Evolutionary conservation across 2,329 filamentous ascomycete species (phyloP).

Genomic region (Aspergillus sp.): DNA sequence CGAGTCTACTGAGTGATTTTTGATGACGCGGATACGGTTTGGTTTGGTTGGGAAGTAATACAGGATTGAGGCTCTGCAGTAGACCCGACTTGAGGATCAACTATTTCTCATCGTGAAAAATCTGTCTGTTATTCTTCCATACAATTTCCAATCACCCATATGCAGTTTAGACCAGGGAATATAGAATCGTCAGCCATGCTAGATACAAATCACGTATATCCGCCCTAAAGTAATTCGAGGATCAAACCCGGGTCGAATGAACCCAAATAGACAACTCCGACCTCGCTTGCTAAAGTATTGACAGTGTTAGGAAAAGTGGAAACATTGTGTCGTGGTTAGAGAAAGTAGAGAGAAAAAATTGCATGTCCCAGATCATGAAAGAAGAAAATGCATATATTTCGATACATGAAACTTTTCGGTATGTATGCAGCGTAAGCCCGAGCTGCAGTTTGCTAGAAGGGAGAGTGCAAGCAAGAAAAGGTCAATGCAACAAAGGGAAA

Average conservation of each 20-base stretch:
- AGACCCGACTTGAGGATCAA: no score
- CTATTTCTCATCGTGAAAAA: no score
- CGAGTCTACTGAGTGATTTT: neutral
- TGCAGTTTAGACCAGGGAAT: neutral
- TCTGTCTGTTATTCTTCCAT: neutral
- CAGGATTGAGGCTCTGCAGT: neutral
- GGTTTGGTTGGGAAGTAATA: neutral
- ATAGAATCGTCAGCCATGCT: neutral
- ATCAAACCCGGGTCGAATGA: neutral
- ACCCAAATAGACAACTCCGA: neutral
- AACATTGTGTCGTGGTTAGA: neutral
- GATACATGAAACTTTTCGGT: neutral
- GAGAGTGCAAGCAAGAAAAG: neutral
- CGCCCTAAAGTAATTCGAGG: neutral
- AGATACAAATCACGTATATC: neutral
- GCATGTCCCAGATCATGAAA: neutral
- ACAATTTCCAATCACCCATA: neutral
- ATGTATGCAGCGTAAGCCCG: neutral
- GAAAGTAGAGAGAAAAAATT: neutral
- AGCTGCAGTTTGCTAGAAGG: neutral
- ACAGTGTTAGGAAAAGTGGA: neutral
- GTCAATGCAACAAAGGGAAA: slow-evolving; percentile 1
- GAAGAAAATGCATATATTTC: neutral
- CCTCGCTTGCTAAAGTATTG: neutral
- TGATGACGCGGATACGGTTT: neutral